A percentile compares a stretch with the other conserved stretches of the same genome.
phyloP scores from a whole-genome alignment of 2,329 filamentous ascomycete genomes.

The Harringtonia aguacate region DNA sequence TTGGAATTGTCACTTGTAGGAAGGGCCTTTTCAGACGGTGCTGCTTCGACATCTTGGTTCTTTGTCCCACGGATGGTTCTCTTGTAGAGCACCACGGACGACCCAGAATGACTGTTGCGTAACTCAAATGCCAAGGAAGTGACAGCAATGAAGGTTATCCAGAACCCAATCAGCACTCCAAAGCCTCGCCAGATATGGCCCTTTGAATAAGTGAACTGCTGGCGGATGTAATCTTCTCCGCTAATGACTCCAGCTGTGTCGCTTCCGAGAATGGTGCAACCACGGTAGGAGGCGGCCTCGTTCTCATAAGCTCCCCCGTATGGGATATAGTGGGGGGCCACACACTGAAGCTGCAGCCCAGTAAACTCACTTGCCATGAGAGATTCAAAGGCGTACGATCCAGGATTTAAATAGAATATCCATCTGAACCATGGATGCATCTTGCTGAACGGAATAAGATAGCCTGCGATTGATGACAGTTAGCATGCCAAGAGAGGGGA shows the following conservation, averaged over 20 bases:
- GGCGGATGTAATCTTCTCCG: conserved; percentile 43
- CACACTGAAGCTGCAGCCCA: conserved; percentile 45
- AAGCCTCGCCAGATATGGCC: conserved; percentile 65
- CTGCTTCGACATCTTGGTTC: not conserved
- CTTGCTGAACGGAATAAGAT: conserved; percentile 7
- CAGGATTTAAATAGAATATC: conserved; percentile 55
- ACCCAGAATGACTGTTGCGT: conserved; percentile 53
- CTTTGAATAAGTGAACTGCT: conserved; percentile 41
- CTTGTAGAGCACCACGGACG: conserved; percentile 8
- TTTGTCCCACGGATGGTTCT: conserved; percentile 4
- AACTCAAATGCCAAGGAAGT: conserved; percentile 61
- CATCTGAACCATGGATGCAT: conserved; percentile 48
- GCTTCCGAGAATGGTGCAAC: conserved; percentile 3
- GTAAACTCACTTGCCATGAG: conserved; percentile 45
- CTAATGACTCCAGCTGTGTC: conserved; percentile 27
- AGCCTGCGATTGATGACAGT: not conserved
- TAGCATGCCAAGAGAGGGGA: not conserved
- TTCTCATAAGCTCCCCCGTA: conserved; percentile 3
- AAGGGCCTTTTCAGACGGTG: not conserved
- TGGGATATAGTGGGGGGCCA: conserved; percentile 17
- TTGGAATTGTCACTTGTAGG: too few species aligned
- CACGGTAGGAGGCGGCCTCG: not conserved
- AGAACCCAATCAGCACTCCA: conserved; percentile 63
- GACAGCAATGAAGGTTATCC: conserved; percentile 27
- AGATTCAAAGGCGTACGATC: conserved; percentile 52